These are phyloP conservation scores for Globisporangium orthogonon DNA, from an alignment of 352 stramenopile genomes.

Conservation along the genomic window DNA sequence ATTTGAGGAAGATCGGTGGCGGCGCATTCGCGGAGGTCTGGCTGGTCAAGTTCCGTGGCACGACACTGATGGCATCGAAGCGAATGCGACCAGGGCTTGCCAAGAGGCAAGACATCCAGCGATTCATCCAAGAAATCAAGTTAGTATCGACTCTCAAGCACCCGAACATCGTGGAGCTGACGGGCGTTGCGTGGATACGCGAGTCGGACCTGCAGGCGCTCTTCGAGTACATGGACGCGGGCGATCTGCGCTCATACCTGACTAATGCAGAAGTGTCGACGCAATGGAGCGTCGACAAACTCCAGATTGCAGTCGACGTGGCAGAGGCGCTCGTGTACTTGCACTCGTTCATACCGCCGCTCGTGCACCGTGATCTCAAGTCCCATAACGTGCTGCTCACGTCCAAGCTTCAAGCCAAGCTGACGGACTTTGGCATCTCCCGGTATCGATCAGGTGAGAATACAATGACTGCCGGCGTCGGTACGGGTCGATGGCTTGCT, in stretches of 20 bases:
- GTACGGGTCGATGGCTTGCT: neutral
- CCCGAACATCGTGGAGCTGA: neutral
- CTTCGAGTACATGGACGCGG: neutral
- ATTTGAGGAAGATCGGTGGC: constrained; percentile 16
- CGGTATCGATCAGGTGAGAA: neutral
- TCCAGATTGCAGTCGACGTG: neutral
- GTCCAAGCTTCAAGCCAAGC: constrained; percentile 18
- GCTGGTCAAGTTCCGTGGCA: constrained; percentile 5
- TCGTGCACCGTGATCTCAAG: constrained; percentile 59
- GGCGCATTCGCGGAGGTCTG: constrained; percentile 2
- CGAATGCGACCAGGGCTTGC: constrained; percentile 20
- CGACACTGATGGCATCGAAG: constrained; percentile 17
- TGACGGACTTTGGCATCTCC: constrained; percentile 56
- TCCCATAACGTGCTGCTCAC: constrained; percentile 46
- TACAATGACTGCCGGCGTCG: neutral
- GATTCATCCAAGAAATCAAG: neutral
- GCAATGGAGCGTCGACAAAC: neutral
- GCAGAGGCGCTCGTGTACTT: constrained; percentile 37
- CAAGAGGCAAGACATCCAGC: neutral
- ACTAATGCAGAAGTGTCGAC: no score
- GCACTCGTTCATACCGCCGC: constrained; percentile 50
- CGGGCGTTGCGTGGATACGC: neutral
- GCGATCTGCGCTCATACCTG: neutral
- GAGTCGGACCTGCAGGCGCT: neutral
- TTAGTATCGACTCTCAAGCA: neutral